A percentile compares a stretch with the other conserved stretches of the same genome.
These are phyloP conservation scores for Ophiostoma ulmi DNA, from an alignment of 2,329 filamentous ascomycete species.

Conservation along the genomic window DNA sequence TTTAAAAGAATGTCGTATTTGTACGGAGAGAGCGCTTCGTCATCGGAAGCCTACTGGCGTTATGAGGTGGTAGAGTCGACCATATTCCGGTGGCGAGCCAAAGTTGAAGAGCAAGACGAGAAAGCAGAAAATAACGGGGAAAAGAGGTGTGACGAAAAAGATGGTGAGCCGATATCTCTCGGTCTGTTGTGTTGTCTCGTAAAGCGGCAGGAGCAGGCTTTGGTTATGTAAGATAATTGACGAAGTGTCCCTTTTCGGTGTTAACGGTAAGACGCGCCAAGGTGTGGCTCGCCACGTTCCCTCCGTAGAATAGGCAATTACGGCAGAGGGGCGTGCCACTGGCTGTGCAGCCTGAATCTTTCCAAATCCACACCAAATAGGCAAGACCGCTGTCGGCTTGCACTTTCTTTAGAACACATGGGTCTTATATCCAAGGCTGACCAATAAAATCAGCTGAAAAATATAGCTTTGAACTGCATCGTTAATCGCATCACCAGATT, in stretches of 20 bases:
- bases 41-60: conserved; percentile 8
- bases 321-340: neutral
- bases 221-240: neutral
- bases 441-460: neutral
- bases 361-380: neutral
- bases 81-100: neutral
- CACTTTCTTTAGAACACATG: neutral
- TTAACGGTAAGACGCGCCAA: conserved; percentile 2
- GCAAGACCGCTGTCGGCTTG: neutral
- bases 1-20: neutral
- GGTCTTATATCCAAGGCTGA: neutral
- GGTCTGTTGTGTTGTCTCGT: neutral
- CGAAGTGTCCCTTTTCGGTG: conserved; percentile 7
- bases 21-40: neutral
- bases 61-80: neutral
- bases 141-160: neutral
- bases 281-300: neutral
- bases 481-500: neutral
- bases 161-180: neutral
- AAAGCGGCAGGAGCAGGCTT: neutral
- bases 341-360: neutral
- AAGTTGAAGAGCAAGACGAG: neutral
- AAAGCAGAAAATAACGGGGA: neutral
- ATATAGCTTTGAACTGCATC: neutral
- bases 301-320: neutral